Conservation (phyloP, 2,329 filamentous ascomycete species). For the Fusarium sp. region DNA sequence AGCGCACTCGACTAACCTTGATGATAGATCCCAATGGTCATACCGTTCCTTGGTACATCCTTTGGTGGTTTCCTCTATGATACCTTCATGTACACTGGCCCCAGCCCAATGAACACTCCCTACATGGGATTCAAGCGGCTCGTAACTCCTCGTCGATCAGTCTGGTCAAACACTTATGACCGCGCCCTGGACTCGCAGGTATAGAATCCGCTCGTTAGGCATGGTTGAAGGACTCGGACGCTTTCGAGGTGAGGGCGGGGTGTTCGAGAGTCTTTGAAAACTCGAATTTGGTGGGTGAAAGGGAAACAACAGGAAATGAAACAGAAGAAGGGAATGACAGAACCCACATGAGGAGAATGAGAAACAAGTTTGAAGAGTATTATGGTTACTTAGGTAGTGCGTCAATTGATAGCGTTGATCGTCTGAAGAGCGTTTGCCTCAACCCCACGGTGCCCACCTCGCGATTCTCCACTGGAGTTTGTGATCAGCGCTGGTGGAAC, state of each 20-base stretch:
- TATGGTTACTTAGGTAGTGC: not conserved
- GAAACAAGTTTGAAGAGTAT: not conserved
- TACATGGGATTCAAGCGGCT: slow-evolving; percentile 72
- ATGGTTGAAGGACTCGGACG: not conserved
- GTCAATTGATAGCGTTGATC: not conserved
- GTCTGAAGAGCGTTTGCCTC: not conserved
- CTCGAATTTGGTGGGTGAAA: not conserved
- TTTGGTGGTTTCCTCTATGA: slow-evolving; percentile 77
- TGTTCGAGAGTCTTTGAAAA: not conserved
- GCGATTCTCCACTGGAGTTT: not conserved
- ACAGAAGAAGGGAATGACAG: not conserved
- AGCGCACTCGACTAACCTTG: slow-evolving; percentile 4
- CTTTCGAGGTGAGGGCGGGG: not conserved
- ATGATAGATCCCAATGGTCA: slow-evolving; percentile 75
- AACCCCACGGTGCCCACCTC: not conserved
- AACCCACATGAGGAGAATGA: not conserved
- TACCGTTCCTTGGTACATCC: slow-evolving; percentile 73
- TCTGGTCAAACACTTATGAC: slow-evolving; percentile 53
- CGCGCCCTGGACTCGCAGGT: slow-evolving; percentile 38
- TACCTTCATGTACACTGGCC: slow-evolving; percentile 74
- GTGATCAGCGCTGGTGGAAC: not conserved
- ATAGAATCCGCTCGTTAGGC: not conserved
- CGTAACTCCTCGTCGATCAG: slow-evolving; percentile 47
- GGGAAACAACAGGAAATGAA: not conserved
- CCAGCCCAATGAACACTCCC: slow-evolving; percentile 77